A percentile compares a stretch with the other conserved stretches of the same genome.
Conservation (phyloP, 2,329 filamentous ascomycete species). For the Xenoacremonium recifei region DNA sequence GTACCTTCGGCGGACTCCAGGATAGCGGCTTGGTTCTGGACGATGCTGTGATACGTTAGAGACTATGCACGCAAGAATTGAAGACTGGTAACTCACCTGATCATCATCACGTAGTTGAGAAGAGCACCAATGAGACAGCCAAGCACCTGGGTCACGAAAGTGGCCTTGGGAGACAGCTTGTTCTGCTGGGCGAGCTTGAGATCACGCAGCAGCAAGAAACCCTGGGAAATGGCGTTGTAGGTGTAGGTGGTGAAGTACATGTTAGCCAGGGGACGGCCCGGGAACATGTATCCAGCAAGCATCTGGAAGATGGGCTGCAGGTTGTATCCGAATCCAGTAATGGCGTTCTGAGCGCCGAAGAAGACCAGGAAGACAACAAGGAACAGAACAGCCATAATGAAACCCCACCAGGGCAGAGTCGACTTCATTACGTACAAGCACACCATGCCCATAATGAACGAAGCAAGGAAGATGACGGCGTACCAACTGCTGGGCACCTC, state of each 20-base stretch:
- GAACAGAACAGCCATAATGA: conserved; percentile 36
- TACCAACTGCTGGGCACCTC: conserved; percentile 39
- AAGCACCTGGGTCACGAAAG: conserved; percentile 38
- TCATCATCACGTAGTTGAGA: conserved; percentile 47
- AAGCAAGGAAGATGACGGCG: conserved; percentile 25
- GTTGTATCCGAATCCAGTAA: conserved; percentile 22
- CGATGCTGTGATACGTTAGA: no score
- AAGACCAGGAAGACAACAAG: conserved; percentile 36
- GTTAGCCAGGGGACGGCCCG: conserved; percentile 37
- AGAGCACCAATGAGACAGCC: conserved; percentile 40
- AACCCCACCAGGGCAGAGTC: conserved; percentile 37
- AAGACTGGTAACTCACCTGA: no score
- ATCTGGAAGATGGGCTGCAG: conserved; percentile 39
- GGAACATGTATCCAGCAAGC: conserved; percentile 46
- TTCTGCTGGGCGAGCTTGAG: conserved; percentile 38
- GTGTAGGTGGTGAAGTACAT: conserved; percentile 40
- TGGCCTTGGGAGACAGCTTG: conserved; percentile 38
- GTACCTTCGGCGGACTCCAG: conserved; percentile 39
- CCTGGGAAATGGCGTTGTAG: conserved; percentile 31
- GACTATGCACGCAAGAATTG: no score
- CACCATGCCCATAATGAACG: conserved; percentile 33
- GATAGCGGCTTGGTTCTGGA: conserved; percentile 39
- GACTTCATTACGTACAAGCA: conserved; percentile 30
- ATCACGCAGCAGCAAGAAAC: conserved; percentile 26
- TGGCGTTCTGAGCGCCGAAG: conserved; percentile 33